Evolutionary conservation across 139 green algal genomes (phyloP).

Genomic region (Chlorella vulgaris): DNA sequence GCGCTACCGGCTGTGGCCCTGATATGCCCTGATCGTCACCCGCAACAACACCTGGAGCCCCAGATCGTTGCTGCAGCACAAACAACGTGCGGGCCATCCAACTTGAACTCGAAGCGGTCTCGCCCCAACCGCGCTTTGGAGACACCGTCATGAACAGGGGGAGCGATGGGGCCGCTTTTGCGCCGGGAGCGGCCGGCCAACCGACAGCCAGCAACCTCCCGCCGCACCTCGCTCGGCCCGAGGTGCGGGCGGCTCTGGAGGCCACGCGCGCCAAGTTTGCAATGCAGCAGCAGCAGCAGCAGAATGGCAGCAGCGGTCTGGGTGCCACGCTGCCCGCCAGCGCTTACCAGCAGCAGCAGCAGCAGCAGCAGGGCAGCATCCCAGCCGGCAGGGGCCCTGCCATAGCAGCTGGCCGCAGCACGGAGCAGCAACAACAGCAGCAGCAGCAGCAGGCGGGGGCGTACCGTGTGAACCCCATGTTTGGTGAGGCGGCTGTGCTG

Average conservation of each 20-base stretch:
- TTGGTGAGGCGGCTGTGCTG: conserved; percentile 18
- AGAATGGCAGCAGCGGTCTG: background rate
- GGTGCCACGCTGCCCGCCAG: background rate
- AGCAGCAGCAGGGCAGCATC: conserved; percentile 5
- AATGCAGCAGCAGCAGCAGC: conserved; percentile 22
- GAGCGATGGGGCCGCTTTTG: background rate
- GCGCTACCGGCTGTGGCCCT: too few relatives aligned
- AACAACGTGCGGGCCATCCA: too few relatives aligned
- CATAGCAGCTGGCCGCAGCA: background rate
- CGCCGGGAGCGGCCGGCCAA: background rate
- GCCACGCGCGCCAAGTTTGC: conserved; percentile 36
- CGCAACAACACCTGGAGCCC: too few relatives aligned
- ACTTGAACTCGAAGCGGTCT: too few relatives aligned
- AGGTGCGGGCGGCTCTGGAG: conserved; percentile 42
- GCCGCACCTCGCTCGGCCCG: conserved; percentile 13
- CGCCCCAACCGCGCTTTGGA: background rate
- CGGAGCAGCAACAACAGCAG: background rate
- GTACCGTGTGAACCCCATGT: conserved; percentile 27
- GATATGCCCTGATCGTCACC: too few relatives aligned
- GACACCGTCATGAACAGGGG: background rate
- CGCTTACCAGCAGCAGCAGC: conserved; percentile 6
- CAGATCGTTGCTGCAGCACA: too few relatives aligned
- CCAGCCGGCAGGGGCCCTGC: background rate
- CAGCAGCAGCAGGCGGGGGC: background rate
- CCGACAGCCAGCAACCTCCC: background rate